Base-by-base conservation (phyloP, 306 rosid species). In the Malus orientalis region DNA sequence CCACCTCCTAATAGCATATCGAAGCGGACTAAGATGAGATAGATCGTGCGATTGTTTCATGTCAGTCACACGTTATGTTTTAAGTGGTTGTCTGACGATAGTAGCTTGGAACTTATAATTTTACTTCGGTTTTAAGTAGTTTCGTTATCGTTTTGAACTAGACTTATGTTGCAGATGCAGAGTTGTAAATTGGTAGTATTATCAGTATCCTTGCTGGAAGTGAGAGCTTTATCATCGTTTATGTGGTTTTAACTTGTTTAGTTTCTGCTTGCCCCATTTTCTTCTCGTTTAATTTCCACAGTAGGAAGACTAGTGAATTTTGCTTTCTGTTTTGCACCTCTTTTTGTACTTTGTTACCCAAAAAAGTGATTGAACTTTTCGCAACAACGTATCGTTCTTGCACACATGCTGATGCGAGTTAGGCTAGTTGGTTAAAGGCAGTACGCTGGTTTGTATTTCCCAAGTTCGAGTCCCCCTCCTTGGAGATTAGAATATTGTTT, bases 11-110 rank as follows among this genome's bases (percentile, higher is more conserved):
- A 85, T 57, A 83, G 90, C 79, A 83, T 82, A 55, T 86, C 89
- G 1, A 91, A 94, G 88, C 87, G 97, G 60, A 1, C 87, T 3
- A 91, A 92, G 85, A 66, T 85, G 47, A 80, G 97, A 67, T 94
- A 86, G 91, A 70, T 49, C 12, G 49, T 20, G 60, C 33, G 23
- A 9, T 58, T 60, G 67, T 78, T 67, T 60, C 63, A 4, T 49
- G 55, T 49, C 55, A 15, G 19, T 4, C 19, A 14, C 54, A 47
- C 16, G 54, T 47, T 73, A 60, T 16, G 67, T n/a, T 61, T 64
- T 71, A 42, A 25, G 66, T 65, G 32, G 76, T 59, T 6, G 14
- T 5, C 63, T 70, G 76, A 49, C 80, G 22, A 13, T 20, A 19
- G 3, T 76, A 65, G 55, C 77, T 63, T 64, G 73, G 54, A 63